Conservation (phyloP, 805 yeast genomes). For the Maudiozyma serrabonitensis region DNA sequence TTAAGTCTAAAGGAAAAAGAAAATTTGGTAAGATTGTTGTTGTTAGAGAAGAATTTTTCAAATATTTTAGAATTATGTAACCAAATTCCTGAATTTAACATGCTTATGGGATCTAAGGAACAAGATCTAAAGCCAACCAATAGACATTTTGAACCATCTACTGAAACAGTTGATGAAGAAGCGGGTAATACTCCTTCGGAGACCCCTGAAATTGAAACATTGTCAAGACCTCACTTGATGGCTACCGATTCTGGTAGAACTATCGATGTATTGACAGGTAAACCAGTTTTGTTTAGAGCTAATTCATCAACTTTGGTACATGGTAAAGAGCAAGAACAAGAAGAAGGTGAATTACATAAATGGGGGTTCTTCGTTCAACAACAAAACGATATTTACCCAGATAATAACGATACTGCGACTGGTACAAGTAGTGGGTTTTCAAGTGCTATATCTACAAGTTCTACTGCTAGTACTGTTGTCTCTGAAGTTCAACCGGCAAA, state of each 20-base stretch:
- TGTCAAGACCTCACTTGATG: constrained; percentile 52
- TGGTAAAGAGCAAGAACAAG: constrained; percentile 67
- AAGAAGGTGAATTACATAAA: constrained; percentile 85
- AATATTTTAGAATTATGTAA: constrained; percentile 36
- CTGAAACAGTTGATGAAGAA: neutral
- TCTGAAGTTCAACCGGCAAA: neutral
- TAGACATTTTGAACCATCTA: constrained; percentile 7
- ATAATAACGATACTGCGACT: constrained; percentile 2
- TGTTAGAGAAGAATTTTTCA: constrained; percentile 59
- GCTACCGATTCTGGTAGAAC: constrained; percentile 54
- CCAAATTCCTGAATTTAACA: constrained; percentile 18
- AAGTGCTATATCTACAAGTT: neutral
- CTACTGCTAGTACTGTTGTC: neutral
- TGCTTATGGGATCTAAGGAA: constrained; percentile 7
- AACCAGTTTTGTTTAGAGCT: constrained; percentile 58
- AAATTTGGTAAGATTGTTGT: constrained; percentile 54
- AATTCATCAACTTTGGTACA: constrained; percentile 54
- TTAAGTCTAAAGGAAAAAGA: constrained; percentile 65
- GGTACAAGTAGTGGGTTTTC: neutral
- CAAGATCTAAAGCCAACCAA: neutral
- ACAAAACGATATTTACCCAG: constrained; percentile 36
- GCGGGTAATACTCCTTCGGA: neutral
- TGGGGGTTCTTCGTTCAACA: constrained; percentile 75
- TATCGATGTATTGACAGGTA: constrained; percentile 61
- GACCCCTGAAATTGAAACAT: neutral